These are phyloP conservation scores for Entoloma clypeatum DNA, from an alignment of 1,284 basidiomycete genomes.

Conservation along the genomic window DNA sequence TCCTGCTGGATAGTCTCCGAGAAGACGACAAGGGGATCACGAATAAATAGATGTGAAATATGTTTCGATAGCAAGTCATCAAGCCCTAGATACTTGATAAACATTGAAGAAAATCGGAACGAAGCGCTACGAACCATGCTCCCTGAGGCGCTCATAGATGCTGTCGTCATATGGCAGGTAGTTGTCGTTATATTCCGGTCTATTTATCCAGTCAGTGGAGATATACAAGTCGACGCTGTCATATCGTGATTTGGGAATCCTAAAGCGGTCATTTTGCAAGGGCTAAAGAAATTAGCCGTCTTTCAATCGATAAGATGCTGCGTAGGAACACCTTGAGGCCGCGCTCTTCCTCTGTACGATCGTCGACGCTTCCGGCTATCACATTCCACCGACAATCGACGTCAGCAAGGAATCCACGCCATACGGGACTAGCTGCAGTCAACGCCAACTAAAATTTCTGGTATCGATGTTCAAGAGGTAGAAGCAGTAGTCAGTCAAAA, in stretches of 20 bases:
- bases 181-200: conserved; percentile 92
- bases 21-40: conserved; percentile 95
- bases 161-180: conserved; percentile 75
- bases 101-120: conserved; percentile 3
- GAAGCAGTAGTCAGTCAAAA: conserved; percentile 5
- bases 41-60: conserved; percentile 94
- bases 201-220: conserved; percentile 82
- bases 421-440: conserved; percentile 91
- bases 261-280: conserved; percentile 66
- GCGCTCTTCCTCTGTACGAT: conserved; percentile 92
- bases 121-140: conserved; percentile 55
- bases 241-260: conserved; percentile 95
- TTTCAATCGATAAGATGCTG: too few species aligned
- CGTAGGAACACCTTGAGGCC: conserved; percentile 80
- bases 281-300: conserved; percentile 49
- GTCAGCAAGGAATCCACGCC: conserved; percentile 92
- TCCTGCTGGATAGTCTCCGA: conserved; percentile 93
- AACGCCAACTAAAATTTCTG: conserved; percentile 69
- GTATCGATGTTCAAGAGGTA: conserved; percentile 5
- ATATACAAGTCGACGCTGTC: conserved; percentile 96
- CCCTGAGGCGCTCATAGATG: conserved; percentile 68
- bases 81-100: conserved; percentile 57
- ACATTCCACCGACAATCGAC: conserved; percentile 99
- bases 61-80: conserved; percentile 89
- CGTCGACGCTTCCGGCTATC: conserved; percentile 95